Base-by-base conservation (phyloP, 371 early-diverging fungal species). In the Coemansia sp. region DNA sequence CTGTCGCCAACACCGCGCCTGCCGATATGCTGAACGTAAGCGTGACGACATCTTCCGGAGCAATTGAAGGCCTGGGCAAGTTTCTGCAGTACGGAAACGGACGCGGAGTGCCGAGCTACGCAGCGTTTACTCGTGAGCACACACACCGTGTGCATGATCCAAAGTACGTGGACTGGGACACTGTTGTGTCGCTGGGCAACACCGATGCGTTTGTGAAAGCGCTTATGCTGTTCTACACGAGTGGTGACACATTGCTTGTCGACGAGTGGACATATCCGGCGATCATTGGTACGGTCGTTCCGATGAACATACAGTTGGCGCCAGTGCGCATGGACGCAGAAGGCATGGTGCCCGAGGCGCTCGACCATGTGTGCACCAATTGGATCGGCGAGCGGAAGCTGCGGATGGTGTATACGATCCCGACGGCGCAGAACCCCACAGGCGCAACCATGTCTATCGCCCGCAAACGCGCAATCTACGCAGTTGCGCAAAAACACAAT, bases 201-300 rank as follows among this genome's bases (percentile, higher is more conserved):
- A 83, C 87, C 0, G 88, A 89, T 62, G 78, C 87, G 21, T 82
- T 89, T 40, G 82, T 86, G 29, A 90, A 90, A 78, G 83, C 83
- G 13, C 36, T 82, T 15, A 65, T 60, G 82, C 78, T 92, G 53
- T 73, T 91, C 53, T 80, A 75, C 48, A 62, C 81, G 66, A 80
- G 76, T 29, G 90, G 88, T 8, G 89, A 90, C 62, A 70, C 79
- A 52, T 65, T 92, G 29, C 69, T 92, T 54, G 83, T 91, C 32
- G 92, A 91, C 62, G 81, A 86, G 19, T 92, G 92, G 82, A 85
- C 89, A 24, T 93, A 93, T 61, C 89, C 90, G 36, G 87, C 91
- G 15, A 83, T 84, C 11, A 78, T 93, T 4, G 89, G 90, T 23
- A 89, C 86, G 21, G 72, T 92, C 32, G 76, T 79, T 5, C 90